These are phyloP conservation scores for Spathaspora arborariae DNA, from an alignment of 805 yeast genomes.

Conservation along the genomic window DNA sequence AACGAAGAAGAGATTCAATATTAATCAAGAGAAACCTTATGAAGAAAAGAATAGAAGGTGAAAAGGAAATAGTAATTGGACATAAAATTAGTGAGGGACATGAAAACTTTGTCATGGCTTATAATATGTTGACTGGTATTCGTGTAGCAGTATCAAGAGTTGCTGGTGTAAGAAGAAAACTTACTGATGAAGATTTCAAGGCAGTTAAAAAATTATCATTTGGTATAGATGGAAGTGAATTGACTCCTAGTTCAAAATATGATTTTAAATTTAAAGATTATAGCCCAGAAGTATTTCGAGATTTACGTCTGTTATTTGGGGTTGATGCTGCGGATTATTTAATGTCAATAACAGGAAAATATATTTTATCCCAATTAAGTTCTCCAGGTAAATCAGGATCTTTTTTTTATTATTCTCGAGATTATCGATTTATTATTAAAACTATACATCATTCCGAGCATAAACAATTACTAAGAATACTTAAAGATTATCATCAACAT, in stretches of 20 bases:
- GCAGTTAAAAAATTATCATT: constrained; percentile 78
- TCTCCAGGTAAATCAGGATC: constrained; percentile 98
- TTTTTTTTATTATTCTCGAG: constrained; percentile 91
- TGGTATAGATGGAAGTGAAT: constrained; percentile 80
- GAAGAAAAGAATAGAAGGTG: constrained; percentile 42
- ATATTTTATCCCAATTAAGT: constrained; percentile 84
- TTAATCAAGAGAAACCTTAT: constrained; percentile 34
- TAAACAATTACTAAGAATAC: constrained; percentile 67
- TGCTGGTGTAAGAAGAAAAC: constrained; percentile 75
- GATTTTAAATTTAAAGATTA: constrained; percentile 97
- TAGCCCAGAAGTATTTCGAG: constrained; percentile 90
- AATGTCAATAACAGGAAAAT: constrained; percentile 87
- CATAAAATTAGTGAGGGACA: constrained; percentile 90
- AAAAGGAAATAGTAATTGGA: constrained; percentile 64
- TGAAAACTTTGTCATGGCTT: constrained; percentile 88
- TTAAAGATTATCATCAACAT: constrained; percentile 76
- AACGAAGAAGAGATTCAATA: constrained; percentile 48
- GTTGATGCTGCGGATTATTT: constrained; percentile 95
- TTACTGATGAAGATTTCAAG: constrained; percentile 67
- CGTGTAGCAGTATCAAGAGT: constrained; percentile 92
- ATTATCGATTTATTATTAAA: constrained; percentile 89
- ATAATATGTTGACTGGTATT: constrained; percentile 96
- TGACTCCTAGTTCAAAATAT: constrained; percentile 90
- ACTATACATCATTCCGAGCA: constrained; percentile 95
- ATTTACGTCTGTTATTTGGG: constrained; percentile 72